Conservation (phyloP, 345 rosid species). For the Euphorbia lathyris region DNA sequence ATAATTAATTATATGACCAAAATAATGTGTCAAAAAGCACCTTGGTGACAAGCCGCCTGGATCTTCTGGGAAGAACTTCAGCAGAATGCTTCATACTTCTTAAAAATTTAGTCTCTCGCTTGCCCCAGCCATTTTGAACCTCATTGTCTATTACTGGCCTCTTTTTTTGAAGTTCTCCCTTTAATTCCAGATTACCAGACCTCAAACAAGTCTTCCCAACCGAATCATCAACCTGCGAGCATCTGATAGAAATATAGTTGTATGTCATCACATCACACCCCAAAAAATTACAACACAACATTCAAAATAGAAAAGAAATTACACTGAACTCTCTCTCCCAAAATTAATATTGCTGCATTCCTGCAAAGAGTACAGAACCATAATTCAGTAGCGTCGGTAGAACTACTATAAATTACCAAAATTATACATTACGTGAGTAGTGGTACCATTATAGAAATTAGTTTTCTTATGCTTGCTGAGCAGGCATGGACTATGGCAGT, state of each 20-base stretch:
- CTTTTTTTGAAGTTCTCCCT: conserved; percentile 30
- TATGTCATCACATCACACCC: conserved; percentile 11
- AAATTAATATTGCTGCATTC: conserved; percentile 51
- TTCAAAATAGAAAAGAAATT: conserved; percentile 30
- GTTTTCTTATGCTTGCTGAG: conserved; percentile 4
- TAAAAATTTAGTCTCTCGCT: conserved; percentile 28
- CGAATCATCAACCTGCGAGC: conserved; percentile 34
- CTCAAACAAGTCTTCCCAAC: conserved; percentile 25
- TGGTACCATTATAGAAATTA: no score
- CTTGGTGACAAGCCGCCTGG: conserved; percentile 59
- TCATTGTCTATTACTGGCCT: conserved; percentile 24
- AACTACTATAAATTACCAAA: conserved; percentile 6
- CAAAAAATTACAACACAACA: not conserved
- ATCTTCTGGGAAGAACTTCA: conserved; percentile 50
- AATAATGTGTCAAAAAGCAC: conserved; percentile 27
- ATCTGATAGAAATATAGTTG: conserved; percentile 35
- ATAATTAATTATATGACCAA: not conserved
- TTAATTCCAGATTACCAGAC: conserved; percentile 26
- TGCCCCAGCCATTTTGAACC: conserved; percentile 18
- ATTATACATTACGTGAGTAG: not conserved
- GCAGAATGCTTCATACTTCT: conserved; percentile 32
- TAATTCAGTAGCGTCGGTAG: conserved; percentile 14
- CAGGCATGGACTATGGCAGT: not conserved
- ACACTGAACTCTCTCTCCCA: conserved; percentile 54
- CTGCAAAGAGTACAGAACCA: conserved; percentile 41